A percentile compares a stretch with the other conserved stretches of the same genome.
Conservation (phyloP, 345 rosid genomes). For the Eutrema japonicum region DNA sequence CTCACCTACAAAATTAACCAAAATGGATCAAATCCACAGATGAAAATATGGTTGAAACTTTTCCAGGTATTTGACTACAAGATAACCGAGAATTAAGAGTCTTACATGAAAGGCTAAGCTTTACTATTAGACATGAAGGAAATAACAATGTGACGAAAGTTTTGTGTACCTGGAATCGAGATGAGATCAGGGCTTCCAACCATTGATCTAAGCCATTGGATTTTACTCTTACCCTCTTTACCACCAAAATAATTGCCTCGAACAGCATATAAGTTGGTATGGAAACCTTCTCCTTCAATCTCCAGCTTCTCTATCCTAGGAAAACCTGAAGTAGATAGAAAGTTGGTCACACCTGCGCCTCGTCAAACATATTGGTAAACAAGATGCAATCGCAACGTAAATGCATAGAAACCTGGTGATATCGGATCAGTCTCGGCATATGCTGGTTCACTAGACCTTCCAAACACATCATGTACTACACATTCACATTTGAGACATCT, state of each 20-base stretch:
- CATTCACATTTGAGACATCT: conserved; percentile 89
- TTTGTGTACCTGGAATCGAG: conserved; percentile 77
- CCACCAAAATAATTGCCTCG: conserved; percentile 89
- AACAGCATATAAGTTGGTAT: conserved; percentile 89
- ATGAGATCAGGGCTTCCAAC: conserved; percentile 98
- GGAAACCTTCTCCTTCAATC: conserved; percentile 94
- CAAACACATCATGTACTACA: conserved; percentile 83
- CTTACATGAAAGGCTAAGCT: conserved; percentile 8
- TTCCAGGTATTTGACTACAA: conserved; percentile 20
- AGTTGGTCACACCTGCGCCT: conserved; percentile 21
- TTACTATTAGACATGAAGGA: conserved; percentile 16
- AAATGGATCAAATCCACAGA: not conserved
- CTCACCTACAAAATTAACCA: conserved; percentile 68
- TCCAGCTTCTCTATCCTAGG: conserved; percentile 91
- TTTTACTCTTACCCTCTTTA: conserved; percentile 94
- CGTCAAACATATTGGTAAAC: not conserved
- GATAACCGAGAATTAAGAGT: conserved; percentile 13
- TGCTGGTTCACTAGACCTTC: conserved; percentile 87
- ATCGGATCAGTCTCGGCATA: conserved; percentile 73
- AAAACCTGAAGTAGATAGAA: conserved; percentile 54
- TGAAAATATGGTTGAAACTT: conserved; percentile 16
- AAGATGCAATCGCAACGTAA: conserved; percentile 20
- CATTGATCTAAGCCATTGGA: conserved; percentile 97
- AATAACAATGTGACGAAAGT: conserved; percentile 16
- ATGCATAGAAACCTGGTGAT: conserved; percentile 67